Evolutionary conservation across 1,284 basidiomycete genomes (phyloP), one percentile per base, ranked within the genome.

Genomic region (Termitomyces sp.): DNA sequence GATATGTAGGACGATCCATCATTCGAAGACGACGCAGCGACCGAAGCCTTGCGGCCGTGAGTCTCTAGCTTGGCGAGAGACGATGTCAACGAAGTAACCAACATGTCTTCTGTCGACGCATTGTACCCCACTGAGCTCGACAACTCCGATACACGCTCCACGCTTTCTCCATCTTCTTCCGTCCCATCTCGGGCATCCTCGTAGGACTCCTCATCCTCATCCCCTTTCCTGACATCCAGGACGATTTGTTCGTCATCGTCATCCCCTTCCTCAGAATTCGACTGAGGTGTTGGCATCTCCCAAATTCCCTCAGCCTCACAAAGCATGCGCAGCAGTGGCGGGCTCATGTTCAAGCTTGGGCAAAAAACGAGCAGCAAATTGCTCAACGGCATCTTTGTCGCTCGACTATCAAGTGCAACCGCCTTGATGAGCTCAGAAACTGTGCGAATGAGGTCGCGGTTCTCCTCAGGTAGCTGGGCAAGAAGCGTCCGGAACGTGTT

Each of bases 371-470:
- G 71, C 24, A 92, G 69, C 58, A 93, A 66, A 63, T 93, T 93
- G 64, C 84, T 86, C 59, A 93, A 64, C 1, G 88, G 88, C 90
- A 93, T 93, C 73, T 88, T 90, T 33, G 88, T 93, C 63, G 81
- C 79, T 58, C 76, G 78, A 58, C 75, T 76, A 52, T 77, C 75
- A 50, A 72, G 73, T 0, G 85, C 81, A 1, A 88, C 90, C 37
- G 77, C 80, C 49, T 76, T 80, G 60, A 91, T 86, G 38, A 91
- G 72, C 53, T 91, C 86, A 13, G 80, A 76, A 21, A 91, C 80
- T 1, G 88, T 91, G 52, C 78, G 74, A 45, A 91, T 70, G 30
- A 91, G 71, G 62, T 90, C 87, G 30, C 80, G 76, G 57, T 91
- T 91, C 66, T 88, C 87, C 51, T 66, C 67, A 0, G 88, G 89